These are phyloP conservation scores for Lumnitzera littorea DNA, from an alignment of 345 rosid species.

Conservation along the genomic window DNA sequence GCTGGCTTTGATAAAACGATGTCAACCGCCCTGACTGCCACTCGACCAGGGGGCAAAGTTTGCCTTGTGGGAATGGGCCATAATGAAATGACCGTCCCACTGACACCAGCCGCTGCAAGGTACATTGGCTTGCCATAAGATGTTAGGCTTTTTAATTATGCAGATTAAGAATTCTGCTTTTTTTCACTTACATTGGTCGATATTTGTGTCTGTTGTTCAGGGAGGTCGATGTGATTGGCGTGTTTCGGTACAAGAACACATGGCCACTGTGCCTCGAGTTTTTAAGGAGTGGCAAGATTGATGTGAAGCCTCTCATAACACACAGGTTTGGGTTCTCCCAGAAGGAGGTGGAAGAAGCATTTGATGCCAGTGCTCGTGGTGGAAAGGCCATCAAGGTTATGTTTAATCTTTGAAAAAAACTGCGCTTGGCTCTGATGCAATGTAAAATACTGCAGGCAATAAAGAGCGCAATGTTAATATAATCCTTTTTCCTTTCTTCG, in stretches of 20 bases:
- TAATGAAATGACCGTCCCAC: conserved; percentile 71
- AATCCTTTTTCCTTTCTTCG: too few relatives aligned
- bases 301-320: conserved; percentile 80
- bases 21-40: conserved; percentile 73
- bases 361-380: conserved; percentile 81
- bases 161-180: too few relatives aligned
- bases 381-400: conserved; percentile 83
- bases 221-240: conserved; percentile 84
- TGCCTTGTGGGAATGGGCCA: conserved; percentile 89
- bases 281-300: conserved; percentile 66
- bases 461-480: too few relatives aligned
- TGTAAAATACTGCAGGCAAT: too few relatives aligned
- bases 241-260: conserved; percentile 74
- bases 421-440: too few relatives aligned
- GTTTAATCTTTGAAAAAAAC: conserved; percentile 44
- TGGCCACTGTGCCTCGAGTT: conserved; percentile 85
- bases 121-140: conserved; percentile 1
- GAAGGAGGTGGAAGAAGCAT: conserved; percentile 72
- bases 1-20: conserved; percentile 86
- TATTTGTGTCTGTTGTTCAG: conserved; percentile 22
- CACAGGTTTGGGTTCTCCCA: conserved; percentile 87
- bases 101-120: conserved; percentile 92
- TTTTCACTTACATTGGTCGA: too few relatives aligned
- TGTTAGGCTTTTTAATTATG: not conserved
- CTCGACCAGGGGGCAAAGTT: conserved; percentile 79